Evolutionary conservation across 768 basidiomycete species (phyloP), one percentile per base, ranked within the genome.

Genomic region (Lactarius pseudohatsudake): DNA sequence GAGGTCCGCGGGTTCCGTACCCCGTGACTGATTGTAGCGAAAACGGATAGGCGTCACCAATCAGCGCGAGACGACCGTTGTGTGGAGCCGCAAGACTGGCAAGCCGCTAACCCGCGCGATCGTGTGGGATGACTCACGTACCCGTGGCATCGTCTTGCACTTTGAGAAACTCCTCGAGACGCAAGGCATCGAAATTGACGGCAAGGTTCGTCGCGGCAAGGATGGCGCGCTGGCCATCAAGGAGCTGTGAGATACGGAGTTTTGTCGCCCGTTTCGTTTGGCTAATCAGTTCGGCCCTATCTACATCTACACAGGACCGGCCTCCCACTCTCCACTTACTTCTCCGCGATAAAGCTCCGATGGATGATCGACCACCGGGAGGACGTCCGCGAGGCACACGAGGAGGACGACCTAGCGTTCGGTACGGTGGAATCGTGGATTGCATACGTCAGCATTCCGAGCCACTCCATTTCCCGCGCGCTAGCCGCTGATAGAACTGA

Each of bases 351-450:
- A 76, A 98, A 98, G 79, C 82, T 97, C 69, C 86, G 91, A 55
- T 99, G 96, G 96, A 94, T 99, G 91, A 86, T 96, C 68, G 91
- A 96, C 75, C 87, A 98, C 74, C 78, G 89, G 73, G 81, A 83
- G 4, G 85, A 87, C 36, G 94, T 98, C 62, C 77, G 81, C 40
- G 81, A 84, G 53, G 96, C 97, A 0, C 89, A 95, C 73, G 86
- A 90, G 45, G 78, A 84, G 43, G 93, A 94, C 76, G 84, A 92
- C 66, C 83, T 98, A 15, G 79, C 89, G 26, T 95, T 98, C 73
- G 97, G 97, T 28, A 99, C 97, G 2, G 89, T 99, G 61, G 97
- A 99, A 77, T 94, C 93, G 36, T 99, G 96, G 96, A 84, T 99
- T 56, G 85, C 88, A 72, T 98, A 94, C 76, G 94, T 95, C 58